A percentile compares a stretch with the other conserved stretches of the same genome.
These are phyloP conservation scores for Fraxinus velutina DNA, from an alignment of 305 asterid genomes.

Conservation along the genomic window DNA sequence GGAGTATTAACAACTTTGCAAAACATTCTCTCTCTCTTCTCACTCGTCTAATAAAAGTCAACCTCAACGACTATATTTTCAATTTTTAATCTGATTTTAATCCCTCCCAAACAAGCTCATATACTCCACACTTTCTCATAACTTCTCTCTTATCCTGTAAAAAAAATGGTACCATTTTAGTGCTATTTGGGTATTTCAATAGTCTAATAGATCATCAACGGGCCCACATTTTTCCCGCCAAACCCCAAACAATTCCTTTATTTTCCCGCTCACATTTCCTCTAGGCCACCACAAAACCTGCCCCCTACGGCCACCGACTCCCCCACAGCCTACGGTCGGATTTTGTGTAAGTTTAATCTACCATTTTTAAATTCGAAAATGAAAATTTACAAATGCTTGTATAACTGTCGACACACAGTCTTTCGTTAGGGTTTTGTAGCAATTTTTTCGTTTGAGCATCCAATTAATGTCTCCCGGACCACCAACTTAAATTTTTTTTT, in stretches of 20 bases:
- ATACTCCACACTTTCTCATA: too few relatives aligned
- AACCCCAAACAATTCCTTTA: not conserved
- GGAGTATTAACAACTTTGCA: too few relatives aligned
- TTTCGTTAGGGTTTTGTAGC: not conserved
- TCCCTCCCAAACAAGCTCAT: too few relatives aligned
- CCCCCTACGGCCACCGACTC: not conserved
- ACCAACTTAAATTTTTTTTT: not conserved
- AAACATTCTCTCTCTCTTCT: too few relatives aligned
- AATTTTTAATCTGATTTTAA: too few relatives aligned
- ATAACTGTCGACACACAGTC: not conserved
- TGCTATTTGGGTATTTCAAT: not conserved
- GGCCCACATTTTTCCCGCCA: not conserved
- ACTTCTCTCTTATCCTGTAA: too few relatives aligned
- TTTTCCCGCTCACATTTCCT: not conserved
- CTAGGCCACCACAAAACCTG: not conserved
- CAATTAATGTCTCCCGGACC: not conserved
- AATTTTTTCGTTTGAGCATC: not conserved
- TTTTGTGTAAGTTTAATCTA: not conserved
- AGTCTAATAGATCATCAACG: not conserved
- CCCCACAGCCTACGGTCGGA: not conserved
- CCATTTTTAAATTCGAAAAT: not conserved
- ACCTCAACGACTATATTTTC: too few relatives aligned
- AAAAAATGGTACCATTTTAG: too few relatives aligned
- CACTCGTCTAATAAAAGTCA: too few relatives aligned
- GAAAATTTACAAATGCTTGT: not conserved